Percentiles rank a stretch among this genome's conserved stretches.
phyloP scores from a whole-genome alignment of 331 rosid species.

The Arachis monticola region DNA sequence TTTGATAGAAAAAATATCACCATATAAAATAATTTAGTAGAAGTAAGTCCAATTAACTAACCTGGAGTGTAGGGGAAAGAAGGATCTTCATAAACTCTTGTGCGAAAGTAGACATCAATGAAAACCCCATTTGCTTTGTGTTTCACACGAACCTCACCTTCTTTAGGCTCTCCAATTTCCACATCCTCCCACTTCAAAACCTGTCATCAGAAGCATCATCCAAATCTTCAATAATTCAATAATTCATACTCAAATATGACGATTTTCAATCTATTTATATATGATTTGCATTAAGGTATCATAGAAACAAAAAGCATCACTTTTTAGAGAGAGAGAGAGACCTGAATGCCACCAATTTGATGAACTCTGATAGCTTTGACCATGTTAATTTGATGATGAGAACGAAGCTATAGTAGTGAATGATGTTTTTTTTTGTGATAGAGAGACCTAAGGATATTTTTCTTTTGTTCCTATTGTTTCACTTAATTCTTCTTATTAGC shows the following conservation, averaged over 20 bases:
- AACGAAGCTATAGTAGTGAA: no score
- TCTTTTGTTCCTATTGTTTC: no score
- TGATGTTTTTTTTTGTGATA: no score
- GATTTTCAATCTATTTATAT: not conserved
- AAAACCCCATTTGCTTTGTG: constrained; percentile 80
- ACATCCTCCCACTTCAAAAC: constrained; percentile 93
- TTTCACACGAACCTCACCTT: constrained; percentile 78
- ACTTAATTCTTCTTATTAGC: no score
- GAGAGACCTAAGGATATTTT: no score
- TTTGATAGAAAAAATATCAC: not conserved
- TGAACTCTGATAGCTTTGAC: no score
- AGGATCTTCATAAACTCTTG: constrained; percentile 70
- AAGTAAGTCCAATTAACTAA: constrained; percentile 32
- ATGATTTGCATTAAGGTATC: not conserved
- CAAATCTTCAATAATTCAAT: not conserved
- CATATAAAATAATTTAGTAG: not conserved
- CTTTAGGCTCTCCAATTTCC: constrained; percentile 79
- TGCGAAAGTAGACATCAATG: constrained; percentile 83
- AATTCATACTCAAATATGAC: not conserved
- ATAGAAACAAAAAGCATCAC: not conserved
- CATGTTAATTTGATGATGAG: no score
- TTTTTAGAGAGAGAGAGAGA: no score
- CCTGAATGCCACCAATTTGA: no score
- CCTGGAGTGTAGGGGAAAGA: constrained; percentile 81
- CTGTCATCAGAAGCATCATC: constrained; percentile 39